A percentile compares a stretch with the other conserved stretches of the same genome.
phyloP scores from a whole-genome alignment of 306 rosid genomes.

The Citrullus amarus region DNA sequence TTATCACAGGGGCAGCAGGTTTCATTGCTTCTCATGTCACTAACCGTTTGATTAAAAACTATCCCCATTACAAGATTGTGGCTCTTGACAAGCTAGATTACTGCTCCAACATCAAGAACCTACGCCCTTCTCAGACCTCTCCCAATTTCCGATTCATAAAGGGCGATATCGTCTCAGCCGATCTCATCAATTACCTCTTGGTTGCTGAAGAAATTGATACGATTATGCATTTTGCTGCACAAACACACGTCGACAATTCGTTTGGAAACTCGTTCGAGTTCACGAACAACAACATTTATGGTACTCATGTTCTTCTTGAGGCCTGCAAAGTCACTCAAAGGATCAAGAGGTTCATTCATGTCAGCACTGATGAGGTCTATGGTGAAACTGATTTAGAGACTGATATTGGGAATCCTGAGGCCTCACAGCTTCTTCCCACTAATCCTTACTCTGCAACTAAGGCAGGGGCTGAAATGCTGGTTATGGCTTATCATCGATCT shows the following conservation, averaged over 20 bases:
- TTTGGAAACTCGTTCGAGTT: conserved; percentile 67
- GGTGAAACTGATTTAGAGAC: conserved; percentile 54
- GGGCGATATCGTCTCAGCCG: conserved; percentile 50
- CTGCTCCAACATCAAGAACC: conserved; percentile 51
- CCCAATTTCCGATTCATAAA: conserved; percentile 51
- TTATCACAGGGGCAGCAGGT: conserved; percentile 63
- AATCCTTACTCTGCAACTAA: conserved; percentile 74
- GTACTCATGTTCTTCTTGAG: conserved; percentile 66
- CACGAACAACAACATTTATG: conserved; percentile 64
- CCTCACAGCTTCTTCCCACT: conserved; percentile 63
- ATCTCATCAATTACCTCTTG: conserved; percentile 43
- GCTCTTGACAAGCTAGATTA: conserved; percentile 68
- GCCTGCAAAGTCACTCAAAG: conserved; percentile 44
- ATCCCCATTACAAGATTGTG: conserved; percentile 44
- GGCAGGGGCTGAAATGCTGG: conserved; percentile 75
- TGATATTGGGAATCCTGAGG: conserved; percentile 47
- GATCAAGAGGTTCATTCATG: conserved; percentile 60
- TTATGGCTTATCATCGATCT: conserved; percentile 62
- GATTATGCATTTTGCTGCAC: conserved; percentile 73
- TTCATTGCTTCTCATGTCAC: conserved; percentile 72
- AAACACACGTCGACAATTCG: conserved; percentile 68
- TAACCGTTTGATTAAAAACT: conserved; percentile 32
- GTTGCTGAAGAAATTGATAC: conserved; percentile 56
- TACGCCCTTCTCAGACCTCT: conserved; percentile 29
- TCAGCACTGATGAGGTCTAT: conserved; percentile 71